These are phyloP conservation scores for Kuraishia ogatae DNA, from an alignment of 805 yeast species.

Conservation along the genomic window DNA sequence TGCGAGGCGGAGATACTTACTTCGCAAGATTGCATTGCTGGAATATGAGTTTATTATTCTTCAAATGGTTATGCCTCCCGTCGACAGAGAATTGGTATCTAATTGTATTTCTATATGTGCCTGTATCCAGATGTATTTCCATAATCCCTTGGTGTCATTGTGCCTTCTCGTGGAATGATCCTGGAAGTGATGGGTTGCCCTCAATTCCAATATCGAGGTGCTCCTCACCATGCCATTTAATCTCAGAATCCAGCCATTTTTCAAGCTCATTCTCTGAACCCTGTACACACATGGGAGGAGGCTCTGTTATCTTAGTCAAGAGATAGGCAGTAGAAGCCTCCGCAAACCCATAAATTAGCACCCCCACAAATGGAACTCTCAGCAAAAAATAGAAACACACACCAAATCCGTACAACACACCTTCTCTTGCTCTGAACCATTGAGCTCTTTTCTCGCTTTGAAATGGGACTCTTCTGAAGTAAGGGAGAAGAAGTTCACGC, in stretches of 20 bases:
- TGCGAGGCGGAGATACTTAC: too few relatives aligned
- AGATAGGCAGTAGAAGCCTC: conserved; percentile 45
- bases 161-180: not conserved
- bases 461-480: conserved; percentile 38
- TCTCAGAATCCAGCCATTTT: not conserved
- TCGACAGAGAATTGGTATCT: too few relatives aligned
- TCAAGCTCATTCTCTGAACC: not conserved
- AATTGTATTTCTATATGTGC: too few relatives aligned
- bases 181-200: not conserved
- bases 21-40: too few relatives aligned
- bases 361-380: conserved; percentile 35
- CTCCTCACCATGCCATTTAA: not conserved
- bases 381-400: conserved; percentile 34
- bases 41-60: too few relatives aligned
- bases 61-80: too few relatives aligned
- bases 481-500: conserved; percentile 40
- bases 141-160: too few relatives aligned
- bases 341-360: conserved; percentile 42
- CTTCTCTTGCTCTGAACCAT: conserved; percentile 47
- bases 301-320: conserved; percentile 43
- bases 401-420: conserved; percentile 49
- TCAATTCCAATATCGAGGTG: not conserved
- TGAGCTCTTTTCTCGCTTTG: conserved; percentile 29
- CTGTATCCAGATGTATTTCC: too few relatives aligned
- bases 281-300: conserved; percentile 20